A percentile compares a stretch with the other conserved stretches of the same genome.
phyloP scores from a whole-genome alignment of 371 early-diverging fungal genomes.

The Mortierella sp. region DNA sequence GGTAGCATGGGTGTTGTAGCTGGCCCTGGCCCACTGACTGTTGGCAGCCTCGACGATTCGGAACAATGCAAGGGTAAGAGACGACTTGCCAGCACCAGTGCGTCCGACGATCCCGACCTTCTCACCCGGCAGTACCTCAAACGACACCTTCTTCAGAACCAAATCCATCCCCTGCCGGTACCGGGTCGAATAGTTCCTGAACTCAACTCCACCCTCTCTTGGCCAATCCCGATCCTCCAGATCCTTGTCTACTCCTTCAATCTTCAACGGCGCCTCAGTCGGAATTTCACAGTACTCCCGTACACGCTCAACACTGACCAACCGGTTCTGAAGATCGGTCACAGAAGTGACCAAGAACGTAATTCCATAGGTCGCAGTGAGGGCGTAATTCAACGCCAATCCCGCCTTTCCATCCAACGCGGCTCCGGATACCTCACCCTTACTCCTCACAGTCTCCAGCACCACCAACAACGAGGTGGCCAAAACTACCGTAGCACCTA shows the following conservation, averaged over 20 bases:
- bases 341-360: constrained; percentile 6
- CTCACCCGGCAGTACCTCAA: constrained; percentile 63
- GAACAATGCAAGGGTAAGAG: constrained; percentile 15
- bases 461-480: constrained; percentile 69
- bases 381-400: constrained; percentile 77
- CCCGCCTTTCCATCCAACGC: constrained; percentile 82
- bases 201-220: constrained; percentile 68
- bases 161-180: constrained; percentile 41
- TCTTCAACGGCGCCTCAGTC: constrained; percentile 64
- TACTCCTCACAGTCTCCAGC: constrained; percentile 10
- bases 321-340: constrained; percentile 14
- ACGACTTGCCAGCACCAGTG: constrained; percentile 41
- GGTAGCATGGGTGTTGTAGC: not conserved
- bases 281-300: constrained; percentile 67
- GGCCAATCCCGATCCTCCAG: constrained; percentile 74
- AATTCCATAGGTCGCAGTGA: constrained; percentile 51
- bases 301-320: constrained; percentile 74
- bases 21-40: constrained; percentile 15
- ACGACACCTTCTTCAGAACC: constrained; percentile 67
- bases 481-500: constrained; percentile 77
- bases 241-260: constrained; percentile 25
- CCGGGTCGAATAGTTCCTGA: constrained; percentile 58
- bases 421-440: constrained; percentile 21
- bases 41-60: constrained; percentile 21
- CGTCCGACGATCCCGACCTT: constrained; percentile 75